Percentiles rank a stretch among this genome's conserved stretches.
These are phyloP conservation scores for Moniliella sp. DNA, from an alignment of 1,284 basidiomycete genomes.

Conservation along the genomic window DNA sequence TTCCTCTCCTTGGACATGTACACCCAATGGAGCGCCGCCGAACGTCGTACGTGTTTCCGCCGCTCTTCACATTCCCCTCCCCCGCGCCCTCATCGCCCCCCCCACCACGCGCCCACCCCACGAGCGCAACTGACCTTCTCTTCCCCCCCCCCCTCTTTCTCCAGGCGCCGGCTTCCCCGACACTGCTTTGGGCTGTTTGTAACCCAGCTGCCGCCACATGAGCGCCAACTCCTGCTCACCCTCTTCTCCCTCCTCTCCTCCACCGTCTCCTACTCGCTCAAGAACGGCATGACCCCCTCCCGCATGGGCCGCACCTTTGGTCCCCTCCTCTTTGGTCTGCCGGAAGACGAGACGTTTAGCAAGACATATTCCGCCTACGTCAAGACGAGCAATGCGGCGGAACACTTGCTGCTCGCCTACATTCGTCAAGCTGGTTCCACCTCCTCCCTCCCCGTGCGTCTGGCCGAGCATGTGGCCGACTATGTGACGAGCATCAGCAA, in stretches of 20 bases:
- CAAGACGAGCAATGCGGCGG: conserved; percentile 23
- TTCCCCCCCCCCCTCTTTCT: neutral
- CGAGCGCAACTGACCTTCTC: too few relatives aligned
- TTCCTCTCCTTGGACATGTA: conserved; percentile 24
- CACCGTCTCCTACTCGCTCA: conserved; percentile 21
- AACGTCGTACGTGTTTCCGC: conserved; percentile 6
- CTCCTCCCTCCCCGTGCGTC: conserved; percentile 11
- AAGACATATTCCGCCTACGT: conserved; percentile 25
- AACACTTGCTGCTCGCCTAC: conserved; percentile 26
- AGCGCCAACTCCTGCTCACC: conserved; percentile 12
- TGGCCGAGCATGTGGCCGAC: conserved; percentile 16
- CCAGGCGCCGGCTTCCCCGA: conserved; percentile 6
- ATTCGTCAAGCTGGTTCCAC: conserved; percentile 17
- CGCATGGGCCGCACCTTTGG: conserved; percentile 22
- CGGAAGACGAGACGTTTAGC: conserved; percentile 28
- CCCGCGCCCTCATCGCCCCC: too few relatives aligned
- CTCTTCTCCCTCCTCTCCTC: conserved; percentile 27
- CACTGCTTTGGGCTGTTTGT: conserved; percentile 11
- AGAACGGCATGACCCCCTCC: conserved; percentile 31
- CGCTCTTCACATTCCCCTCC: neutral
- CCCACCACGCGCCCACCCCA: too few relatives aligned
- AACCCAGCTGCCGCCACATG: conserved; percentile 6
- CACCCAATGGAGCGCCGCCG: conserved; percentile 20
- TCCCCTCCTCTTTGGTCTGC: conserved; percentile 23
- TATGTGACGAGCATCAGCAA: conserved; percentile 19